Base-by-base conservation (phyloP, 1,284 basidiomycete genomes). In the Malassezia caprae region DNA sequence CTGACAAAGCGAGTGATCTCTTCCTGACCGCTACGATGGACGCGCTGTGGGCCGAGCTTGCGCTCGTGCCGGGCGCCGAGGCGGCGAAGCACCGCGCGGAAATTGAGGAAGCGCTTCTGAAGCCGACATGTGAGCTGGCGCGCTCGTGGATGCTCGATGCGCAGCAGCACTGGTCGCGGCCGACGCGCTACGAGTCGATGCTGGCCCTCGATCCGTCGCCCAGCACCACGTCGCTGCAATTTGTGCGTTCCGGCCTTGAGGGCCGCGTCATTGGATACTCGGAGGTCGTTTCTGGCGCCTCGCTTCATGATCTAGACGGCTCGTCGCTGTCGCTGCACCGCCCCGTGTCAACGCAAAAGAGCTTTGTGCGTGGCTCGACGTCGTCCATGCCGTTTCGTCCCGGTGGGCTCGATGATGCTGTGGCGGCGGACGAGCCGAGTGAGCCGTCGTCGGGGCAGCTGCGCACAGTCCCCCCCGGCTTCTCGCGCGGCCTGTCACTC, bases 401-500 rank as follows among this genome's bases (percentile, higher is more conserved):
- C 4, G 62, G 64, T 8, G 64, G 63, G 1, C 47, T 65, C 4
- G 48, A 35, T 3, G 35, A 37, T 8, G 37, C 31, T 15, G 27
- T 17, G 26, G 30, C 39, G 8, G 39, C 19, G 5, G 39, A 26
- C 11, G 39, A 40, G 10, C 39, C 39, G 19, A 11, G 19, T 10
- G 13, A 26, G 12, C 39, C 4, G 8, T 62, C 48, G 58, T 54
- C 76, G 24, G 58, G 56, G 13, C 66, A 64, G 39, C 70, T 78
- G 23, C 65, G 72, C 10, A 75, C 74, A 5, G 68, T 78, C 24
- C 76, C 78, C 1, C 78, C 78, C 8, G 78, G 78, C 13, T 77
- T 79, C 57, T 66, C 69, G 6, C 63, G 77, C 60, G 88, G 89
- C 0, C 75, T 89, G 50, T 78, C 6, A 82, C 56, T n/a, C 35